Conservation (phyloP, 352 stramenopile species). For the Aphanomyces cochlioides region DNA sequence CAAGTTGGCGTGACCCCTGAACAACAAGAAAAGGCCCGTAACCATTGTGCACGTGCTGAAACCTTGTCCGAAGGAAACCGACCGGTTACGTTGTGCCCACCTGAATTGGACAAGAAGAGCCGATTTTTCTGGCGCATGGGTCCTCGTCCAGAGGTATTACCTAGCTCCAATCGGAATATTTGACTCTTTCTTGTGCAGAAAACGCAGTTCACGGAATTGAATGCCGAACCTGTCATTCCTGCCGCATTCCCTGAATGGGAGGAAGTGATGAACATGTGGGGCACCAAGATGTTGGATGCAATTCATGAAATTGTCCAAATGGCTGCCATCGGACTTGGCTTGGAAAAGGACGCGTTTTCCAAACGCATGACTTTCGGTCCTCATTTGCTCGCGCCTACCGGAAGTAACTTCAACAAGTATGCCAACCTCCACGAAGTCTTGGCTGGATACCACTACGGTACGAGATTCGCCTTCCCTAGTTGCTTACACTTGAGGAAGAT, state of each 20-base stretch:
- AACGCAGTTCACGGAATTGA: slow-evolving; percentile 81
- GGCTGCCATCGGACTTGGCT: slow-evolving; percentile 75
- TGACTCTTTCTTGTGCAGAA: slow-evolving; percentile 32
- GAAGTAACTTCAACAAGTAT: slow-evolving; percentile 83
- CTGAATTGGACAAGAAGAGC: slow-evolving; percentile 90
- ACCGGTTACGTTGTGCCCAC: slow-evolving; percentile 81
- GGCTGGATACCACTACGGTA: slow-evolving; percentile 89
- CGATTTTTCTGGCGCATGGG: slow-evolving; percentile 93
- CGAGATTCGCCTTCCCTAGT: not conserved
- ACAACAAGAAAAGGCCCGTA: slow-evolving; percentile 74
- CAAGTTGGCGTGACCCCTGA: slow-evolving; percentile 88
- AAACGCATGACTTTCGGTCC: slow-evolving; percentile 79
- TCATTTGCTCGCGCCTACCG: slow-evolving; percentile 88
- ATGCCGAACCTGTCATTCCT: slow-evolving; percentile 84
- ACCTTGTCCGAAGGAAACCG: slow-evolving; percentile 51
- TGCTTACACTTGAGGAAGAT: slow-evolving; percentile 40
- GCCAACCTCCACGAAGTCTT: slow-evolving; percentile 81
- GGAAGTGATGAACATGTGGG: slow-evolving; percentile 89
- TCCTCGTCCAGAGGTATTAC: slow-evolving; percentile 43
- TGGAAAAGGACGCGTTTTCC: slow-evolving; percentile 74
- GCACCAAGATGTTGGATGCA: slow-evolving; percentile 81
- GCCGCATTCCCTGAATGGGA: slow-evolving; percentile 85
- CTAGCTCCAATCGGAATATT: not conserved
- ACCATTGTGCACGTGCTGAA: slow-evolving; percentile 74
- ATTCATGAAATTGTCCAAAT: slow-evolving; percentile 85